A percentile compares a stretch with the other conserved stretches of the same genome.
These are phyloP conservation scores for Glycine latifolia DNA, from an alignment of 306 rosid species.

Conservation along the genomic window DNA sequence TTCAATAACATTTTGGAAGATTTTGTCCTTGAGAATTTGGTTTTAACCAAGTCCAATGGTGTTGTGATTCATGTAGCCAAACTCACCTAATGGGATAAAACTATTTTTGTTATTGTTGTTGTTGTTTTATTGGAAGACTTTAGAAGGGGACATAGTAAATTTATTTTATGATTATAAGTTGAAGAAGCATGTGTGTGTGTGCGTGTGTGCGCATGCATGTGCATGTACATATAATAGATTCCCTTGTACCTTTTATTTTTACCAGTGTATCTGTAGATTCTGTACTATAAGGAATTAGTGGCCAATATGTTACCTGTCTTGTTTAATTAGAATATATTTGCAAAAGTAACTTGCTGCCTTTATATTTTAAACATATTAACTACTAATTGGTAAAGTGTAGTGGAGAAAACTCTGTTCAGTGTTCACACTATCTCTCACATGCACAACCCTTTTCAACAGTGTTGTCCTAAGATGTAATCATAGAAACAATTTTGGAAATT, in stretches of 20 bases:
- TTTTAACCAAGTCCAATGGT: too few relatives aligned
- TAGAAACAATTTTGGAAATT: conserved; percentile 22
- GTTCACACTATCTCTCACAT: neutral
- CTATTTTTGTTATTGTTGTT: neutral
- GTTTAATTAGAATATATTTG: conserved; percentile 9
- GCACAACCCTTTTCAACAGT: conserved; percentile 4
- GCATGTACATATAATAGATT: neutral
- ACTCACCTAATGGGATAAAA: too few relatives aligned
- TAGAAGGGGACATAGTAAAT: neutral
- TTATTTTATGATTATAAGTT: neutral
- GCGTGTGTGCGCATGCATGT: neutral
- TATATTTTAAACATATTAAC: conserved; percentile 6
- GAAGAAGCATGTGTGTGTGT: neutral
- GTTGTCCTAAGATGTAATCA: neutral
- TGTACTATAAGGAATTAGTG: neutral
- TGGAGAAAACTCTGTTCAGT: neutral
- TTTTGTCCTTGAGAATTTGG: too few relatives aligned
- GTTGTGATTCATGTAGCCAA: too few relatives aligned
- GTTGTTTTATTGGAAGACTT: neutral
- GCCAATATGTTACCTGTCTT: conserved; percentile 1
- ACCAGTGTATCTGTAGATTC: too few relatives aligned
- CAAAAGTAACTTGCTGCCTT: neutral
- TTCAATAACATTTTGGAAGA: too few relatives aligned
- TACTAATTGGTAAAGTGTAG: neutral
- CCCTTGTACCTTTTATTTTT: neutral